Evolutionary conservation across 345 rosid genomes (phyloP), one percentile per base, ranked within the genome.

Genomic region (Moricandia moricandioides): DNA sequence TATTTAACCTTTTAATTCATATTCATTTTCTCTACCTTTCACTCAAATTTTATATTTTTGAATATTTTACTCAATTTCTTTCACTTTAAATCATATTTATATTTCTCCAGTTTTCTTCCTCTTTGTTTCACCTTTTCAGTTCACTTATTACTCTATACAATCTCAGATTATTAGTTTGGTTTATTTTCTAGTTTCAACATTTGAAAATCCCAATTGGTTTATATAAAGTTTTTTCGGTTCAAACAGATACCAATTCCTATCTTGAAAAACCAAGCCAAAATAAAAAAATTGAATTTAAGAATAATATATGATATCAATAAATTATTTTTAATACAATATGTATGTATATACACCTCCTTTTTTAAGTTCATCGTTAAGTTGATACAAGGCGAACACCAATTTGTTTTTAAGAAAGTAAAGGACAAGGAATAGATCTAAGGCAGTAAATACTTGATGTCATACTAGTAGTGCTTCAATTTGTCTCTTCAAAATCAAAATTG

Each of bases 401-500:
- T 30, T 62, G 14, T 12, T 57, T 67, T 8, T 1, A 65, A 74
- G 29, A 68, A 62, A 62, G 21, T 21, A 43, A 70, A 59, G 39
- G 37, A 71, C 45, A 71, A 65, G 33, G 13, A 6, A 37, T 11
- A 78, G 37, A 71, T 71, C 49, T 58, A 45, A 65, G 54, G 69
- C 77, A 71, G 67, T 78, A 71, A 78, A 78, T 78, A 59, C 47
- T 47, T 51, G 77, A 72, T 78, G 71, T 13, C 47, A 66, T 39
- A 72, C 77, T 59, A 78, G 68, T 66, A 68, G 61, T 72, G 73
- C 43, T 72, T 66, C 69, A 78, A 35, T 72, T 78, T 78, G 77
- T 78, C 81, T 78, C 81, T 66, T 72, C 81, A 59, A 72, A 60
- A 72, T 72, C 73, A 72, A 67, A 52, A 59, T 66, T 78, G 54